Percentiles rank a stretch among this genome's conserved stretches.
phyloP scores from a whole-genome alignment of 371 early-diverging fungal genomes.

The Phascolomyces articulosus region DNA sequence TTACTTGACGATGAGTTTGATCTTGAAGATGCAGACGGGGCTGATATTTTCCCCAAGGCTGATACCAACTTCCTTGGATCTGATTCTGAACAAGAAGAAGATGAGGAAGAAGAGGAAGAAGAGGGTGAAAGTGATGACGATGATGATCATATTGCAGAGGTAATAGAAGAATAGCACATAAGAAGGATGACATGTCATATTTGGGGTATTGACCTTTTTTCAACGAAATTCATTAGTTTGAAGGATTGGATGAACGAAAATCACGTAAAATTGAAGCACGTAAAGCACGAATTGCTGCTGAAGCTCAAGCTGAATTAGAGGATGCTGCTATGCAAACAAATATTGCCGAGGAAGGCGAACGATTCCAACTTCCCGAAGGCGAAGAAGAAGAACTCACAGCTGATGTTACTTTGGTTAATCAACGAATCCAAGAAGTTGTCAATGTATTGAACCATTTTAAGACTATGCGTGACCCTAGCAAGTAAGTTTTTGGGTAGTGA shows the following conservation, averaged over 20 bases:
- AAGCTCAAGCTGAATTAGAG: slow-evolving; percentile 70
- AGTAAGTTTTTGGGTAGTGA: slow-evolving; percentile 29
- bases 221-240: slow-evolving; percentile 20
- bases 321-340: slow-evolving; percentile 81
- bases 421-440: slow-evolving; percentile 89
- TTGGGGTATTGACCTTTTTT: neutral
- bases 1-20: slow-evolving; percentile 37
- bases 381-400: slow-evolving; percentile 72
- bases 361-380: slow-evolving; percentile 71
- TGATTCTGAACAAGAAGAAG: slow-evolving; percentile 56
- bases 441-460: slow-evolving; percentile 88
- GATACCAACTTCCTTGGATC: slow-evolving; percentile 58
- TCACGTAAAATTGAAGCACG: slow-evolving; percentile 71
- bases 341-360: slow-evolving; percentile 70
- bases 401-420: slow-evolving; percentile 69
- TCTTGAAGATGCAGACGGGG: slow-evolving; percentile 32
- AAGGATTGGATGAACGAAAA: slow-evolving; percentile 69
- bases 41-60: slow-evolving; percentile 50
- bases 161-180: too few species aligned
- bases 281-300: slow-evolving; percentile 54
- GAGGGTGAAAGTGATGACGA: slow-evolving; percentile 34
- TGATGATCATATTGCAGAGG: slow-evolving; percentile 39
- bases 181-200: too few species aligned
- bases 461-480: slow-evolving; percentile 75
- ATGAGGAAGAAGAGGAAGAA: slow-evolving; percentile 32